Percentiles rank a stretch among this genome's conserved stretches.
Evolutionary conservation across 306 rosid genomes (phyloP).

Genomic region (Cotoneaster glaucophyllus): DNA sequence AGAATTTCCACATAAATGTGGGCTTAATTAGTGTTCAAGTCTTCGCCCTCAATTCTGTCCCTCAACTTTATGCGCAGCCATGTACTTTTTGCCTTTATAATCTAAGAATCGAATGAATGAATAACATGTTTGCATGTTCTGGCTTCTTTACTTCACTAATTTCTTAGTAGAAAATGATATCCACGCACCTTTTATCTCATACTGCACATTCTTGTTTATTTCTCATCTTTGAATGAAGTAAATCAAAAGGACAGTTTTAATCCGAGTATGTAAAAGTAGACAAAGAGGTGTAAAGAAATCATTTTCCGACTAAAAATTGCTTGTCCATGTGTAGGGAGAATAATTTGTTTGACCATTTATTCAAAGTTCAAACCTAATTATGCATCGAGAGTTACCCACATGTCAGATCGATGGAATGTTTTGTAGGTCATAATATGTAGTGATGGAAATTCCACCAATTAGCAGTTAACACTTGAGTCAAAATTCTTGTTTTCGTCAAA

Average conservation of each 20-base stretch:
- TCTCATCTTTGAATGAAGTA: too few relatives aligned
- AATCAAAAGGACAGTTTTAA: too few relatives aligned
- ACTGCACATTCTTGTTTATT: too few relatives aligned
- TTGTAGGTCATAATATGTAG: neutral
- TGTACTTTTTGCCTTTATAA: neutral
- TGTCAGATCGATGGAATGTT: neutral
- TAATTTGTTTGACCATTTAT: neutral
- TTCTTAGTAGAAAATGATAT: neutral
- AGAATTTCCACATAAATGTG: neutral
- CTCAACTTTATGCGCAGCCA: neutral
- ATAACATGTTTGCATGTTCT: neutral
- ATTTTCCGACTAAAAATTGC: neutral
- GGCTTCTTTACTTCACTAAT: neutral
- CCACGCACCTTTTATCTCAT: accelerated
- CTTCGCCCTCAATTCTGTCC: neutral
- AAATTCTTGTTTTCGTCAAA: neutral
- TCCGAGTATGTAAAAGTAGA: too few relatives aligned
- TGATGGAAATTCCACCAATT: neutral
- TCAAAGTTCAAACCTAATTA: neutral
- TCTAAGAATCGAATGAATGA: neutral
- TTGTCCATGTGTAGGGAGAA: neutral
- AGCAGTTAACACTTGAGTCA: neutral
- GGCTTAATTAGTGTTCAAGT: neutral
- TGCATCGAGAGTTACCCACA: neutral
- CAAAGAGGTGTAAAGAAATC: neutral